Conservation (phyloP, 2,329 filamentous ascomycete species). For the Pyricularia sp. region DNA sequence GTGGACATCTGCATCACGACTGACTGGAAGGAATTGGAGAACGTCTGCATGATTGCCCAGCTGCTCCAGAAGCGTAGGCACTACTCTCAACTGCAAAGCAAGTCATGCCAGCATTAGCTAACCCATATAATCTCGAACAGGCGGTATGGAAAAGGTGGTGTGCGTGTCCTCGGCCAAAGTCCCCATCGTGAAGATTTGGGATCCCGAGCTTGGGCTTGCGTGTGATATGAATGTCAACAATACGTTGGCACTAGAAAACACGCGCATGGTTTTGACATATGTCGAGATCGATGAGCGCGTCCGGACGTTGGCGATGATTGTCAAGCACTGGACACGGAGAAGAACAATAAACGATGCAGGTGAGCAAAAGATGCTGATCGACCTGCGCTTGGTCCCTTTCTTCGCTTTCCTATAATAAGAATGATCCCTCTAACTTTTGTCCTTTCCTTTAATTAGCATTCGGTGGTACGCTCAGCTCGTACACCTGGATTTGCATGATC, state of each 20-base stretch:
- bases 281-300: slow-evolving; percentile 88
- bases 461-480: slow-evolving; percentile 91
- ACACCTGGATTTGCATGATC: slow-evolving; percentile 98
- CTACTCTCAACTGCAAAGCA: background rate
- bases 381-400: background rate
- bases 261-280: slow-evolving; percentile 95
- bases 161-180: slow-evolving; percentile 94
- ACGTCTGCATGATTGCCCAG: slow-evolving; percentile 83
- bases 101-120: background rate
- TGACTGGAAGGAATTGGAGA: slow-evolving; percentile 75
- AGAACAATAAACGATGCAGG: slow-evolving; percentile 94
- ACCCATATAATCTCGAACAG: slow-evolving; percentile 26
- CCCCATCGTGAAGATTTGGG: slow-evolving; percentile 98
- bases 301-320: slow-evolving; percentile 85
- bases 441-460: slow-evolving; percentile 48
- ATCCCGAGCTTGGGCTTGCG: slow-evolving; percentile 78
- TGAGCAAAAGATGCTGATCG: slow-evolving; percentile 22
- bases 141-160: slow-evolving; percentile 93
- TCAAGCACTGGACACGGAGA: slow-evolving; percentile 94
- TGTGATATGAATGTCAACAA: slow-evolving; percentile 99
- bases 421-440: background rate
- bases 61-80: slow-evolving; percentile 73
- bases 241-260: slow-evolving; percentile 88
- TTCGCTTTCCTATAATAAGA: background rate
- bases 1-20: slow-evolving; percentile 98